Conservation (phyloP, 78 protist species). For the Dictyostelium citrinum region DNA sequence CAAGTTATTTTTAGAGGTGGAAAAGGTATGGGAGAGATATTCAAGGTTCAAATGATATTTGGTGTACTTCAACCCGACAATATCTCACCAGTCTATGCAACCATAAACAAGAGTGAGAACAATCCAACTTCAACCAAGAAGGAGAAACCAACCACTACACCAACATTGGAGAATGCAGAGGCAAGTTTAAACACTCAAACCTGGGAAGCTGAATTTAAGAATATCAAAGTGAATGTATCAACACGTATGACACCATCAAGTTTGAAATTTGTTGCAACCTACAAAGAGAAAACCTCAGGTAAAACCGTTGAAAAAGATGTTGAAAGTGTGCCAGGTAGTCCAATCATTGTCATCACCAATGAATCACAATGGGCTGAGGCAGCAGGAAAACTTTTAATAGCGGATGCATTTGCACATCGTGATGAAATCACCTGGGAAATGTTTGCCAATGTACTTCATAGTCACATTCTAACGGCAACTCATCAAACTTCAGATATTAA, state of each 20-base stretch:
- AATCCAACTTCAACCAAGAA: neutral
- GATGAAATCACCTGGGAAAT: conserved; percentile 69
- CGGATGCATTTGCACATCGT: conserved; percentile 39
- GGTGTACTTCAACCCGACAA: conserved; percentile 66
- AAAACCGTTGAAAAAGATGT: conserved; percentile 13
- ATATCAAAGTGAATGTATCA: conserved; percentile 52
- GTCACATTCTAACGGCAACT: conserved; percentile 61
- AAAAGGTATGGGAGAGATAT: conserved; percentile 55
- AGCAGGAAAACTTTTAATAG: conserved; percentile 65
- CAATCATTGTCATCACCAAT: conserved; percentile 79
- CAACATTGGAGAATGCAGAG: conserved; percentile 34
- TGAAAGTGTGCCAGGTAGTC: conserved; percentile 33
- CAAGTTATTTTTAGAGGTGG: conserved; percentile 67
- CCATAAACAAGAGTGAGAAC: conserved; percentile 9
- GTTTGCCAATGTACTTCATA: conserved; percentile 71
- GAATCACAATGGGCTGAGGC: conserved; percentile 83
- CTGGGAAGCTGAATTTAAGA: conserved; percentile 21
- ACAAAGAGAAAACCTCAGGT: conserved; percentile 5
- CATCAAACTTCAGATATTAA: conserved; percentile 28
- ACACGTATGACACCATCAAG: conserved; percentile 69
- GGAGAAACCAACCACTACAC: neutral
- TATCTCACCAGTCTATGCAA: conserved; percentile 1
- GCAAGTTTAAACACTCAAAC: neutral
- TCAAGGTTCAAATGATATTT: conserved; percentile 41
- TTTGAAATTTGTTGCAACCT: conserved; percentile 42